Conservation (phyloP, 2,329 filamentous ascomycete genomes). For the Pseudogymnoascus sp. region DNA sequence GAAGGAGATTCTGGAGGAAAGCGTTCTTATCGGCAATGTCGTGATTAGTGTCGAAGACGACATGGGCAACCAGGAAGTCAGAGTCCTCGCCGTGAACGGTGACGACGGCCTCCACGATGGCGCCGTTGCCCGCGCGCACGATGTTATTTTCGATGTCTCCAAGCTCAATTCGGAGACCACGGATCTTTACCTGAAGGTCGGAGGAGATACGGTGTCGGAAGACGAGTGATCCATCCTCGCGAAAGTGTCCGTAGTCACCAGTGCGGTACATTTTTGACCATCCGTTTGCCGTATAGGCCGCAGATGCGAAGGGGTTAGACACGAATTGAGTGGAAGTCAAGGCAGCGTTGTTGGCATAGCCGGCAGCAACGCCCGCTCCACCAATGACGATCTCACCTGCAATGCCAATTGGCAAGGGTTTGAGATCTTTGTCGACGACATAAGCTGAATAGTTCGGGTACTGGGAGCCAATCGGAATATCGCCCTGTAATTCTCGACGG, state of each 20-base stretch:
- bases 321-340: conserved; percentile 14
- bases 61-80: conserved; percentile 30
- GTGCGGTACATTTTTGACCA: conserved; percentile 23
- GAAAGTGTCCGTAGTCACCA: conserved; percentile 27
- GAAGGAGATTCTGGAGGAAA: background rate
- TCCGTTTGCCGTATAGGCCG: conserved; percentile 5
- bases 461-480: conserved; percentile 12
- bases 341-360: conserved; percentile 30
- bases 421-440: conserved; percentile 33
- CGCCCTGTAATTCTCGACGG: background rate
- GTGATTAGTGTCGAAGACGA: conserved; percentile 23
- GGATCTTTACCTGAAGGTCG: conserved; percentile 32
- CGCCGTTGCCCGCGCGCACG: conserved; percentile 18
- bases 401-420: conserved; percentile 33
- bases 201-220: conserved; percentile 28
- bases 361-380: conserved; percentile 30
- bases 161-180: conserved; percentile 35
- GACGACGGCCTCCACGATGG: conserved; percentile 25
- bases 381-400: conserved; percentile 38
- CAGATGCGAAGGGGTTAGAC: conserved; percentile 11
- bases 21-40: background rate
- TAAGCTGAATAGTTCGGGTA: conserved; percentile 25
- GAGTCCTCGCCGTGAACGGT: conserved; percentile 18
- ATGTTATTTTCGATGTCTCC: conserved; percentile 34
- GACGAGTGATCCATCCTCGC: conserved; percentile 25